These are phyloP conservation scores for Pharus latifolius DNA, from an alignment of 176 grass and related monocot species.

Conservation along the genomic window DNA sequence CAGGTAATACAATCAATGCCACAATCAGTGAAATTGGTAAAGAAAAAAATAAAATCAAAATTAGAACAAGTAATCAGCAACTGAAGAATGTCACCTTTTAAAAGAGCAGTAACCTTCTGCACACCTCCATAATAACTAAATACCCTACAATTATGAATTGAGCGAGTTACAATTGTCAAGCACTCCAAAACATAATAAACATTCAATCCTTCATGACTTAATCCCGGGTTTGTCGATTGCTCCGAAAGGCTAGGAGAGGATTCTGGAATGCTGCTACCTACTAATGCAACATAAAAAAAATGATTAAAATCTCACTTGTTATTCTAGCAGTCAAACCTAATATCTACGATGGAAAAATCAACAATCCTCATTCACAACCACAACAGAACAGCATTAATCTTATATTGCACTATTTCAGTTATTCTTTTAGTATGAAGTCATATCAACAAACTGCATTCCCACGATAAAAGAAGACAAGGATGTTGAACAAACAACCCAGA, in stretches of 20 bases:
- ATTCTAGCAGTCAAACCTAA: constrained; percentile 6
- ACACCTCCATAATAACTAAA: constrained; percentile 97
- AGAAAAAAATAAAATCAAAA: not conserved
- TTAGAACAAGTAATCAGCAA: constrained; percentile 4
- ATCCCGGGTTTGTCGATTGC: constrained; percentile 42
- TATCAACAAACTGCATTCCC: not conserved
- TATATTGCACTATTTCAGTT: not conserved
- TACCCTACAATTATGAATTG: constrained; percentile 88
- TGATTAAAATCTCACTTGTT: constrained; percentile 1
- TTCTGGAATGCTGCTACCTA: constrained; percentile 55
- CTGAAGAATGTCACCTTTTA: constrained; percentile 62
- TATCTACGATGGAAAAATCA: constrained; percentile 7
- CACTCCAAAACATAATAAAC: constrained; percentile 74
- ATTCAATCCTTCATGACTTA: constrained; percentile 56
- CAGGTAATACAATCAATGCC: not conserved
- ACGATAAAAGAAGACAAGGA: not conserved
- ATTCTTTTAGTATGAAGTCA: not conserved
- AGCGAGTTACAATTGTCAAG: constrained; percentile 69
- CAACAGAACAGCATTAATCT: not conserved
- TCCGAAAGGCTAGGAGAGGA: constrained; percentile 51
- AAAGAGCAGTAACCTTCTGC: constrained; percentile 85
- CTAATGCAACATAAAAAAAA: constrained; percentile 22
- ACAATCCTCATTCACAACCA: not conserved
- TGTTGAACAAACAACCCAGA: not conserved
- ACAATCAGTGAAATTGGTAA: not conserved